Evolutionary conservation across 1,284 basidiomycete genomes (phyloP).

Genomic region (Xerocomus amazonicus): DNA sequence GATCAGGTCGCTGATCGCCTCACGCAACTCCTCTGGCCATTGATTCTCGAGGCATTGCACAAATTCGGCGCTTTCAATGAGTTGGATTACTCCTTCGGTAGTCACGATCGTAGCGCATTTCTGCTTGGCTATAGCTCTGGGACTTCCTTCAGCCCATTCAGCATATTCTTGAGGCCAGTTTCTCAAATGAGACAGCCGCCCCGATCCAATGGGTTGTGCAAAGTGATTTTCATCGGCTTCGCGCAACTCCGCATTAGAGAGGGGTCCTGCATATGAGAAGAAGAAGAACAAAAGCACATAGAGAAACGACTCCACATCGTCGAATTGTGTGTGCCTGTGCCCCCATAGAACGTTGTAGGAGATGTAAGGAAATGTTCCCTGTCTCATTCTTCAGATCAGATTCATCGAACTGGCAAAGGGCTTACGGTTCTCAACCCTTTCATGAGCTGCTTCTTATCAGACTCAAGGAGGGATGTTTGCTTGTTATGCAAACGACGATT

Average conservation of each 20-base stretch:
- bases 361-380: conserved; percentile 10
- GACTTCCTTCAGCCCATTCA: conserved; percentile 4
- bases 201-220: not conserved
- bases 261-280: conserved; percentile 11
- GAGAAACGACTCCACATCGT: conserved; percentile 15
- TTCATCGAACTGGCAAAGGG: no score
- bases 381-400: not conserved
- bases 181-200: not conserved
- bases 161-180: conserved; percentile 1
- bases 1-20: not conserved
- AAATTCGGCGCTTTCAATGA: not conserved
- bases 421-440: not conserved
- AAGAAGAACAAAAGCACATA: conserved; percentile 16
- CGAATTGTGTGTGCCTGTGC: conserved; percentile 3
- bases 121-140: not conserved
- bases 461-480: no score
- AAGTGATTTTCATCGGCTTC: not conserved
- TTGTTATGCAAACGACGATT: no score
- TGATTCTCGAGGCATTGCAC: not conserved
- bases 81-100: not conserved
- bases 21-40: conserved; percentile 1
- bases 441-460: not conserved
- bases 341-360: conserved; percentile 4
- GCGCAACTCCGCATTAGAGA: not conserved
- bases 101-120: not conserved